Evolutionary conservation across 768 basidiomycete species (phyloP), one percentile per base, ranked within the genome.

Genomic region (Punctularia strigosozonata): DNA sequence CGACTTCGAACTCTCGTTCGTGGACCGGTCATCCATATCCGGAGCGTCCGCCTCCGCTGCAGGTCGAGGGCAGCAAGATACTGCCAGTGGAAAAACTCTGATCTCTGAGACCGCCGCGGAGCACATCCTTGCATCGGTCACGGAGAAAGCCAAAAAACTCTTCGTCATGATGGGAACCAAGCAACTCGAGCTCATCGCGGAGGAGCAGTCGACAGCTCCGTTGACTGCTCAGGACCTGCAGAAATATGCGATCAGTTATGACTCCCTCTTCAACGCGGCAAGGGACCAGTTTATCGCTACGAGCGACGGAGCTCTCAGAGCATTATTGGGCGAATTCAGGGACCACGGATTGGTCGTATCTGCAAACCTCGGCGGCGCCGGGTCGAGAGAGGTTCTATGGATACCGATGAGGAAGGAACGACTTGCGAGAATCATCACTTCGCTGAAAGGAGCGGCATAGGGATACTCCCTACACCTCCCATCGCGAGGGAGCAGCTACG

Each of bases 221-320:
- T 41, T 33, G 31, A 47, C 42, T 19, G 46, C 41, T 5, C 60
- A 57, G n/a, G 69, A 67, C 50, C 53, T 64, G 38, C 71, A 67
- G 31, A 73, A 71, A 33, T 65, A 66, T 42, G 80, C 76, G 36
- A 66, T 77, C 42, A 66, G 64, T 19, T 80, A 81, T 46, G 75
- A 81, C 44, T 67, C 70, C 6, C 57, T 91, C 12, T 91, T 88
- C 59, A 74, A 69, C 40, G 58, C 72, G 13, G 87, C 88, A 6
- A 63, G 82, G 38, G 83, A 86, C 35, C 70, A 84, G 34, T 94
- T 97, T 48, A 75, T 97, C 35, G 90, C 92, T 7, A 80, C 84
- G 28, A 90, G 78, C 55, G 90, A 92, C 48, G 83, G 80, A 3
- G 76, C 89, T 25, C 65, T 94, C 50, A 69, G 83, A 31, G 73